Percentiles rank a stretch among this genome's conserved stretches.
These are phyloP conservation scores for Alternaria brassicae DNA, from an alignment of 2,329 filamentous ascomycete genomes.

Conservation along the genomic window DNA sequence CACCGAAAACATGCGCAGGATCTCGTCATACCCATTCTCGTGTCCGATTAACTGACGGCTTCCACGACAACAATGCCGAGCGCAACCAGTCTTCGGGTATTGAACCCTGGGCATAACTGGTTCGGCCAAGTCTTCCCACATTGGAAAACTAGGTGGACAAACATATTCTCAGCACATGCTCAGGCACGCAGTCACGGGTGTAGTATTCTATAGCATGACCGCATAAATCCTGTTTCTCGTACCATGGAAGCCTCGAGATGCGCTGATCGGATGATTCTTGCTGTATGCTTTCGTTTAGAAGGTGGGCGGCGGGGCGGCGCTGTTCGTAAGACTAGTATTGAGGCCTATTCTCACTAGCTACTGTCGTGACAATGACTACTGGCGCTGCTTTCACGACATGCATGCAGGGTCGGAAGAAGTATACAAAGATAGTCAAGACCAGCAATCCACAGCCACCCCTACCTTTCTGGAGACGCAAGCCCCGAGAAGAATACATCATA, in stretches of 20 bases:
- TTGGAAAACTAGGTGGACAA: not conserved
- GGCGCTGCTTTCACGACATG: slow-evolving; percentile 1
- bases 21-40: slow-evolving; percentile 27
- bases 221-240: slow-evolving; percentile 4
- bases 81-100: slow-evolving; percentile 1
- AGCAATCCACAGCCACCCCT: not conserved
- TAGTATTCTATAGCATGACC: not conserved
- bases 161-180: not conserved
- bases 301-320: not conserved
- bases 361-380: slow-evolving; percentile 2
- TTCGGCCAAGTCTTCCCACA: not conserved
- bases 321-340: slow-evolving; percentile 2
- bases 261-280: slow-evolving; percentile 9
- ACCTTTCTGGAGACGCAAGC: not conserved
- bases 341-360: not conserved
- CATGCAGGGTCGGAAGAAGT: slow-evolving; percentile 7
- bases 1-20: slow-evolving; percentile 19
- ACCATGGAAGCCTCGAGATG: slow-evolving; percentile 1
- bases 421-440: slow-evolving; percentile 4
- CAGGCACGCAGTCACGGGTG: slow-evolving; percentile 7
- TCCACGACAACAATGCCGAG: slow-evolving; percentile 7
- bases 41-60: slow-evolving; percentile 15
- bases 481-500: slow-evolving; percentile 6
- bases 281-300: not conserved
- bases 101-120: not conserved